Evolutionary conservation across 805 yeast genomes (phyloP), one percentile per base, ranked within the genome.

Genomic region (Lipomyces chichibuensis): DNA sequence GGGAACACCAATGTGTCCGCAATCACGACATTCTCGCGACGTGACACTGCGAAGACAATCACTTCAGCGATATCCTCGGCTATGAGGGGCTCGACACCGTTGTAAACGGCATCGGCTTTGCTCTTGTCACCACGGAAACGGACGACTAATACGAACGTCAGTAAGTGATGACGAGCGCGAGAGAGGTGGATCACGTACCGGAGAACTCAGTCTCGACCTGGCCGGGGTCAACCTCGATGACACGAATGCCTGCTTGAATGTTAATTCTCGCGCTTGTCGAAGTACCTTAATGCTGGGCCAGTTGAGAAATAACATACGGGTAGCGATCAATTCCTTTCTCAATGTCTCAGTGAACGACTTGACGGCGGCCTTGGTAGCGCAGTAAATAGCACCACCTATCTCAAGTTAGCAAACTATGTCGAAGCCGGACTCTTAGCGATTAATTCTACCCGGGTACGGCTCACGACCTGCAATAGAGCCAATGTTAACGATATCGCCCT

Each of bases 1-100:
- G 97, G 91, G 80, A 92, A 91, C 13, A 94, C 88, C 76, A 93
- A 82, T 20, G 91, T 82, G 76, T 92, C 96, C 32, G 94, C 93
- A 74, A 89, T 79, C 20, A 89, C 94, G 1, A 90, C 86, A 76
- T 89, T 89, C 71, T 83, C 84, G 68, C 86, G 85, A 78, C 95
- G 85, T 7, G 92, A 81, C 57, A 60, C 61, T 17, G 86, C 86
- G 76, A 88, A 89, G 8, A 85, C 86, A 73, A 90, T 87, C 63
- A 88, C 75, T 74, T 89, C 95, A 32, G 94, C 93, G 77, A 89
- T 86, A 74, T 90, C 94, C 64, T 83, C 86, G 23, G 92, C 91
- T 46, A 81, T 80, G 71, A 89, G 80, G n/a, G 94, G 93, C 67
- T 85, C 88, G 53, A 88, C 83, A 52, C 88, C 90, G 37, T 80